Evolutionary conservation across 345 rosid species (phyloP).

Genomic region (Camelina hispida): DNA sequence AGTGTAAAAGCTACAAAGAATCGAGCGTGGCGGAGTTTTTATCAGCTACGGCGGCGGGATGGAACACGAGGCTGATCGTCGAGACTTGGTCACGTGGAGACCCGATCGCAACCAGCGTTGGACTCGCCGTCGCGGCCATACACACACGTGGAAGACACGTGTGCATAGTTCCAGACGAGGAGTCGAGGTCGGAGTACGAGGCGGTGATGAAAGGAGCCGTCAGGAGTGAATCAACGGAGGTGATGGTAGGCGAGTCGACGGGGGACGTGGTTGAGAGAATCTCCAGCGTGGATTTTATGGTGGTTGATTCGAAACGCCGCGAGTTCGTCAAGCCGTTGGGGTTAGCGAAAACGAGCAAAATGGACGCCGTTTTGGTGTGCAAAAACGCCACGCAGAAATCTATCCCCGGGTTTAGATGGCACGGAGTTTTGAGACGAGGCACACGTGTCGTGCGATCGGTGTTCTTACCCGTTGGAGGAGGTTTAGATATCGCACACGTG

Average conservation of each 20-base stretch:
- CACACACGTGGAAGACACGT: too few relatives aligned
- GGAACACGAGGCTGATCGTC: too few relatives aligned
- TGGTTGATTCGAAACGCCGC: constrained; percentile 63
- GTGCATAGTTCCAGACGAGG: too few relatives aligned
- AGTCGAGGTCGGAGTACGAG: too few relatives aligned
- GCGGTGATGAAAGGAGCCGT: constrained; percentile 50
- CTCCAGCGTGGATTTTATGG: constrained; percentile 71
- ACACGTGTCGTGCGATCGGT: constrained; percentile 69
- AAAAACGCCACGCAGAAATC: constrained; percentile 61
- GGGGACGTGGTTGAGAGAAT: constrained; percentile 61
- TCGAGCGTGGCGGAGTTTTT: too few relatives aligned
- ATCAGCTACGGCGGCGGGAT: too few relatives aligned
- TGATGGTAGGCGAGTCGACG: constrained; percentile 51
- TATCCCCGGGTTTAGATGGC: constrained; percentile 61
- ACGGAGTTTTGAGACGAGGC: constrained; percentile 52
- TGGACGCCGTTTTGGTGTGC: constrained; percentile 78
- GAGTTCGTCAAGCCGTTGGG: constrained; percentile 66
- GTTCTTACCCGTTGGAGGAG: constrained; percentile 75
- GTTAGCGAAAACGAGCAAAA: constrained; percentile 55
- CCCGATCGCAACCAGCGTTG: too few relatives aligned
- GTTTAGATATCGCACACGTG: too few relatives aligned
- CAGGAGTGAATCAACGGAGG: constrained; percentile 35
- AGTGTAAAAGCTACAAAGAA: too few relatives aligned
- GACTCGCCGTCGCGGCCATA: too few relatives aligned
- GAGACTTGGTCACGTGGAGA: too few relatives aligned